Evolutionary conservation across 768 basidiomycete genomes (phyloP).

Genomic region (Xerocomellus intermedius): DNA sequence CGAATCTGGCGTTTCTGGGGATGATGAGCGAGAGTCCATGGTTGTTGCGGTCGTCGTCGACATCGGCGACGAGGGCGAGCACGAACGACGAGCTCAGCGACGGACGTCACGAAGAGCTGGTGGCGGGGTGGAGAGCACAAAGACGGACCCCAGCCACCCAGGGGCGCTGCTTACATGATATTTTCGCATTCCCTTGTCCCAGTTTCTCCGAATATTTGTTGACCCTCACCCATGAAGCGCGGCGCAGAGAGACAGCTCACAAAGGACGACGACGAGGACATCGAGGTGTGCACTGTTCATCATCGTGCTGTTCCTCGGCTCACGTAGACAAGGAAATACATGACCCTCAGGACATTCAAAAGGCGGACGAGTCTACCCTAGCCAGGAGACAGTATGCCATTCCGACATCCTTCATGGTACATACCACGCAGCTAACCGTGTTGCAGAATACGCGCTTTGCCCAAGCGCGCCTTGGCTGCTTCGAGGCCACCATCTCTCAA

Average conservation of each 20-base stretch:
- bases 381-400: conserved; percentile 54
- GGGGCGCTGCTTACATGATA: conserved; percentile 20
- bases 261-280: conserved; percentile 50
- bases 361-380: conserved; percentile 57
- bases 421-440: conserved; percentile 9
- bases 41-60: conserved; percentile 55
- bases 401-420: background rate
- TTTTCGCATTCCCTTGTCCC: conserved; percentile 9
- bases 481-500: conserved; percentile 24
- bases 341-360: conserved; percentile 47
- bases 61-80: conserved; percentile 37
- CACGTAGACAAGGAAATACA: conserved; percentile 39
- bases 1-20: conserved; percentile 67
- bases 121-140: background rate
- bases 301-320: background rate
- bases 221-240: conserved; percentile 59
- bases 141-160: conserved; percentile 14
- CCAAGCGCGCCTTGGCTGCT: conserved; percentile 43
- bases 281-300: conserved; percentile 24
- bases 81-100: conserved; percentile 4
- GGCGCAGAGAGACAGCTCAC: conserved; percentile 69
- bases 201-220: conserved; percentile 1
- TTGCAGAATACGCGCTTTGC: conserved; percentile 62
- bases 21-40: conserved; percentile 65
- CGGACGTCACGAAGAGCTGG: background rate